phyloP scores from a whole-genome alignment of 2,329 filamentous ascomycete genomes.

The Fusarium keratoplasticum region DNA sequence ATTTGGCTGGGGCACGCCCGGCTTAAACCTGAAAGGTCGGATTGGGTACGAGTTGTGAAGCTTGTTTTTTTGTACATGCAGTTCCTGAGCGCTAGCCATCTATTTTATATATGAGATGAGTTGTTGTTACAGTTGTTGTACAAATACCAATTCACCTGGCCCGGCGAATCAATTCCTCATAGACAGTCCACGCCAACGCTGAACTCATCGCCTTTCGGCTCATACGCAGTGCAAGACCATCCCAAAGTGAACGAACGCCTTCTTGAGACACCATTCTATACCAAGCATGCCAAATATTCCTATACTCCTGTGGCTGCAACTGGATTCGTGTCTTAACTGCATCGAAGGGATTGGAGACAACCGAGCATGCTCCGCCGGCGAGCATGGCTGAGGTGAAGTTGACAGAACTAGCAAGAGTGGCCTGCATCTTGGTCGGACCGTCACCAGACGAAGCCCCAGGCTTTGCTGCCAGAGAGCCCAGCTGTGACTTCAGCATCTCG shows the following conservation, averaged over 20 bases:
- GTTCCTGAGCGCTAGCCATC: constrained; percentile 11
- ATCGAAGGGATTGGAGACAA: constrained; percentile 95
- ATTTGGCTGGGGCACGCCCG: constrained; percentile 64
- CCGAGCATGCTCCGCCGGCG: constrained; percentile 85
- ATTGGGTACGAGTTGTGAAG: constrained; percentile 4
- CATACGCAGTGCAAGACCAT: constrained; percentile 88
- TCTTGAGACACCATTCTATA: constrained; percentile 85
- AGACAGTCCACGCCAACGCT: constrained; percentile 96
- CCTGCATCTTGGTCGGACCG: constrained; percentile 43
- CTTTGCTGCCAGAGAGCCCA: constrained; percentile 52
- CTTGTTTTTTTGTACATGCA: constrained; percentile 1
- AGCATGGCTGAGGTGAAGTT: constrained; percentile 88
- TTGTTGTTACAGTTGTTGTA: constrained; percentile 41
- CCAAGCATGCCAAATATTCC: constrained; percentile 83
- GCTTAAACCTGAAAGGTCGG: constrained; percentile 41
- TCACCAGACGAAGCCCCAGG: constrained; percentile 18
- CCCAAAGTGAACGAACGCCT: constrained; percentile 82
- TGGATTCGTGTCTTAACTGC: constrained; percentile 96
- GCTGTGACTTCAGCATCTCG: constrained; percentile 79
- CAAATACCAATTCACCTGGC: constrained; percentile 30
- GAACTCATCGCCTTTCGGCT: constrained; percentile 91
- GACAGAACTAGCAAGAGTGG: constrained; percentile 67
- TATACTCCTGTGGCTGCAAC: constrained; percentile 84
- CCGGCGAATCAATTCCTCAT: constrained; percentile 89
- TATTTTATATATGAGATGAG: constrained; percentile 30